Conservation (phyloP, 1,284 basidiomycete species). For the Meira nashicola region DNA sequence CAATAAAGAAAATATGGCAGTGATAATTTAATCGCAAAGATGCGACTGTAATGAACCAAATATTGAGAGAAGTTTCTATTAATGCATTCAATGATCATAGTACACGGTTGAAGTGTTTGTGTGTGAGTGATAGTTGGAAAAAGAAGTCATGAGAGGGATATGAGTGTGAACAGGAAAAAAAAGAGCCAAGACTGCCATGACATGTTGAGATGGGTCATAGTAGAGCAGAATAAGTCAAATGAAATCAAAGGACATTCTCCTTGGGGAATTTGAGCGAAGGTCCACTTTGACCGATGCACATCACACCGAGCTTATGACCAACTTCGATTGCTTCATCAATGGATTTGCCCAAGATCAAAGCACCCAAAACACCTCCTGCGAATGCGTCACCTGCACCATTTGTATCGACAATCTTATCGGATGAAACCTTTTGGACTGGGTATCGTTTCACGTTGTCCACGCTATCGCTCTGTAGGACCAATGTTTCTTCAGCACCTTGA, state of each 20-base stretch:
- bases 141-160: background rate
- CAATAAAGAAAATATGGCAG: no score
- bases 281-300: conserved; percentile 78
- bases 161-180: background rate
- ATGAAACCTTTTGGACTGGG: conserved; percentile 56
- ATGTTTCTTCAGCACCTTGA: conserved; percentile 75
- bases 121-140: background rate
- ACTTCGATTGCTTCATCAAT: conserved; percentile 74
- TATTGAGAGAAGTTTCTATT: no score
- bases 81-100: no score
- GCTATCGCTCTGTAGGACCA: conserved; percentile 63
- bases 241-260: background rate
- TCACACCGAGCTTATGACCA: conserved; percentile 81
- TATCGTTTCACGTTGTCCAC: conserved; percentile 52
- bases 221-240: background rate
- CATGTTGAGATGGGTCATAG: conserved; percentile 4
- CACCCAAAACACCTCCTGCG: conserved; percentile 93
- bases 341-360: conserved; percentile 72
- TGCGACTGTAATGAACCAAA: no score
- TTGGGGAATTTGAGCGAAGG: conserved; percentile 50
- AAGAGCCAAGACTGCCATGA: background rate
- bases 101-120: background rate
- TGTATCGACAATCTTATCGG: conserved; percentile 72
- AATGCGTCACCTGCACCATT: conserved; percentile 99
- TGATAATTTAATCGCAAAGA: no score